Conservation (phyloP, 768 basidiomycete genomes). For the Dacryopinax primogenitus region DNA sequence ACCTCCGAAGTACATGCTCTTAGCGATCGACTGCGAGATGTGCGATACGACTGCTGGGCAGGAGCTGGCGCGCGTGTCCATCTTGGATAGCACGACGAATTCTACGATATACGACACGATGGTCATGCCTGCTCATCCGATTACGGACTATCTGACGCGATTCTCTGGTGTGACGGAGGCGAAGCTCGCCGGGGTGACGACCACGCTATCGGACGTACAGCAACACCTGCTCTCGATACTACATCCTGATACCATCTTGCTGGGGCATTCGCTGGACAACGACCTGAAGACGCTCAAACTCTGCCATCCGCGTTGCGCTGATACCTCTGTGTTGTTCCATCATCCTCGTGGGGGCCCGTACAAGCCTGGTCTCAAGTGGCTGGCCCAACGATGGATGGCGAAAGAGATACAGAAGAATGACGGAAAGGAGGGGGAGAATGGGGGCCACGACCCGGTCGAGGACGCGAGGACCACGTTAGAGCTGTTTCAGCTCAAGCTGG, state of each 20-base stretch:
- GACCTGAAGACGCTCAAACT: slow-evolving; percentile 82
- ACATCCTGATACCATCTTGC: slow-evolving; percentile 49
- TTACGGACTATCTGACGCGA: slow-evolving; percentile 88
- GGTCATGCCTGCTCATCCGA: slow-evolving; percentile 73
- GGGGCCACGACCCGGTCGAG: slow-evolving; percentile 89
- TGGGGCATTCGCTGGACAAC: slow-evolving; percentile 93
- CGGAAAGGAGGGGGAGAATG: slow-evolving; percentile 40
- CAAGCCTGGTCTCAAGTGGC: slow-evolving; percentile 94
- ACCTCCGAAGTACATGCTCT: slow-evolving; percentile 36
- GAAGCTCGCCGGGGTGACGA: slow-evolving; percentile 53
- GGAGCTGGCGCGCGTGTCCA: slow-evolving; percentile 70
- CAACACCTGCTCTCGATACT: slow-evolving; percentile 43
- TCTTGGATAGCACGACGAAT: slow-evolving; percentile 64
- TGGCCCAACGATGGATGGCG: slow-evolving; percentile 84
- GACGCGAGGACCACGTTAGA: slow-evolving; percentile 84
- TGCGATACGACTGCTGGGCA: slow-evolving; percentile 51
- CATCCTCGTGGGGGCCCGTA: slow-evolving; percentile 88
- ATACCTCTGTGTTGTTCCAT: slow-evolving; percentile 80
- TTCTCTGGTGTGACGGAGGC: slow-evolving; percentile 82
- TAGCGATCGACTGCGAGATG: slow-evolving; percentile 96
- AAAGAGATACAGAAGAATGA: slow-evolving; percentile 66
- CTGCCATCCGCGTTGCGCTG: slow-evolving; percentile 75
- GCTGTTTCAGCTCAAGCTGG: slow-evolving; percentile 67
- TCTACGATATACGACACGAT: slow-evolving; percentile 75
- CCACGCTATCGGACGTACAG: slow-evolving; percentile 71